Evolutionary conservation across 2,329 filamentous ascomycete genomes (phyloP).

Genomic region (Westerdykella ornata): DNA sequence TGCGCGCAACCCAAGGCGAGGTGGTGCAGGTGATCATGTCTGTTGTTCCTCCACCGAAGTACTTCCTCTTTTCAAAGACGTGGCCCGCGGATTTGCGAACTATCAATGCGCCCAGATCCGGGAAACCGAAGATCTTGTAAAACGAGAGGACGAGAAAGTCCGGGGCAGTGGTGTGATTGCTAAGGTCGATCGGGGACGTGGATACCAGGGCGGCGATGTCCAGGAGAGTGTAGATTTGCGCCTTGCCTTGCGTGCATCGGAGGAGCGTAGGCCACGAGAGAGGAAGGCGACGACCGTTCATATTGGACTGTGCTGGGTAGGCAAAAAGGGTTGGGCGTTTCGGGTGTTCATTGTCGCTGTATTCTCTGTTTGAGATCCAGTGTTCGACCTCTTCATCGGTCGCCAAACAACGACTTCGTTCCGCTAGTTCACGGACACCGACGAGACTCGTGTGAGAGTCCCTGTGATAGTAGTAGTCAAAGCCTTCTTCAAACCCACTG

Average conservation of each 20-base stretch:
- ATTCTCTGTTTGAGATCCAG: slow-evolving; percentile 51
- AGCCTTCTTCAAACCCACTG: slow-evolving; percentile 61
- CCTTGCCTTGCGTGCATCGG: slow-evolving; percentile 10
- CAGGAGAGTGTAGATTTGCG: slow-evolving; percentile 60
- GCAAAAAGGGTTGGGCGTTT: slow-evolving; percentile 55
- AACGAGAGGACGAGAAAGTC: slow-evolving; percentile 84
- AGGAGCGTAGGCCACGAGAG: slow-evolving; percentile 48
- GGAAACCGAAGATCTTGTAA: slow-evolving; percentile 95
- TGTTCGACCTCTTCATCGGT: slow-evolving; percentile 55
- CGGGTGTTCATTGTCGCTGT: background rate
- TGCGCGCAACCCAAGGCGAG: slow-evolving; percentile 51
- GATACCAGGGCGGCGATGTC: slow-evolving; percentile 62
- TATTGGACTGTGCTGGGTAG: slow-evolving; percentile 87
- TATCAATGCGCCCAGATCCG: slow-evolving; percentile 78
- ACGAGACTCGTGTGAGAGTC: slow-evolving; percentile 83
- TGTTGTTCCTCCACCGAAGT: slow-evolving; percentile 61
- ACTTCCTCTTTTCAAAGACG: slow-evolving; percentile 48
- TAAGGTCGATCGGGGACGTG: slow-evolving; percentile 53
- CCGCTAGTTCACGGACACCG: slow-evolving; percentile 66
- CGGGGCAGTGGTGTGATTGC: slow-evolving; percentile 54
- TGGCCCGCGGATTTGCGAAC: slow-evolving; percentile 64
- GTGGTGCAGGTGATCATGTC: slow-evolving; percentile 52
- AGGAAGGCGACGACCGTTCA: slow-evolving; percentile 74
- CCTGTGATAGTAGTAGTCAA: slow-evolving; percentile 75
- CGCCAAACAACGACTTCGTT: slow-evolving; percentile 58